Evolutionary conservation across 805 yeast genomes (phyloP).

Genomic region (Candida qinlingensis): DNA sequence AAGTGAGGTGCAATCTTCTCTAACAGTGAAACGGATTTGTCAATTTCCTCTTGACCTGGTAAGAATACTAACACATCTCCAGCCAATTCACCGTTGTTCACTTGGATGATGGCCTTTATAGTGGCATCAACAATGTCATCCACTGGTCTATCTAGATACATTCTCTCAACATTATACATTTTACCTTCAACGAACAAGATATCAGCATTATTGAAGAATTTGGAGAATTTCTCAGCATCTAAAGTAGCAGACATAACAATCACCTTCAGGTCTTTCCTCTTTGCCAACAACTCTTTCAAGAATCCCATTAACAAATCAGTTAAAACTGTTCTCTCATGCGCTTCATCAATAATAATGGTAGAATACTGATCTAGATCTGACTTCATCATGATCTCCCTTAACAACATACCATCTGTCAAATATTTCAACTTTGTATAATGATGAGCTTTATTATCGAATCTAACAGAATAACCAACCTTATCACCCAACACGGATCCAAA

Average conservation of each 20-base stretch:
- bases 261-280: constrained; percentile 55
- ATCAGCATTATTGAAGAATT: constrained; percentile 76
- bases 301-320: constrained; percentile 91
- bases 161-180: constrained; percentile 74
- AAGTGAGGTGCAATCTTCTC: constrained; percentile 56
- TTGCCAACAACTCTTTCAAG: constrained; percentile 56
- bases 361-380: constrained; percentile 57
- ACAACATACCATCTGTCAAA: constrained; percentile 94
- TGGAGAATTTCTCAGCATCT: constrained; percentile 81
- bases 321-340: constrained; percentile 91
- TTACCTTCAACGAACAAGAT: constrained; percentile 86
- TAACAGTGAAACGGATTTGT: constrained; percentile 65
- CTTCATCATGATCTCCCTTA: constrained; percentile 85
- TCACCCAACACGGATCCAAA: constrained; percentile 71
- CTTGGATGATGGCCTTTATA: constrained; percentile 67
- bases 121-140: constrained; percentile 84
- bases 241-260: constrained; percentile 96
- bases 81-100: constrained; percentile 64
- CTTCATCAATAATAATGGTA: constrained; percentile 87
- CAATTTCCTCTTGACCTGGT: constrained; percentile 98
- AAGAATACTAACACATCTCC: constrained; percentile 93
- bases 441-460: constrained; percentile 72
- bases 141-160: constrained; percentile 55
- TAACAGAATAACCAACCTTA: constrained; percentile 87
- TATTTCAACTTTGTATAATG: constrained; percentile 69